Conservation (phyloP, 768 basidiomycete genomes). For the Clitopilus hobsonii region DNA sequence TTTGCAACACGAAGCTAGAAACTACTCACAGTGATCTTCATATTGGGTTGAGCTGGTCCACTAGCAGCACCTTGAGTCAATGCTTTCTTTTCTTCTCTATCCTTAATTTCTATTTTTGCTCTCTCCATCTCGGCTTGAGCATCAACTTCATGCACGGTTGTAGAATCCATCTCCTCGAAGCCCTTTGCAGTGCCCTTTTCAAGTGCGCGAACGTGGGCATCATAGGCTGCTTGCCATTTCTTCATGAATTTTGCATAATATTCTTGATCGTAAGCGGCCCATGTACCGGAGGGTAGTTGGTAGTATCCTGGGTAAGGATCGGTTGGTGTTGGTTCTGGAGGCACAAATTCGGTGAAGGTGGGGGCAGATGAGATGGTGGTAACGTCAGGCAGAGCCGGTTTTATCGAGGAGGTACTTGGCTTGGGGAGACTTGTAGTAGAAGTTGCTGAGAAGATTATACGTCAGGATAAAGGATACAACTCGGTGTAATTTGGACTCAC, state of each 20-base stretch:
- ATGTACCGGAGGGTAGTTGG: constrained; percentile 73
- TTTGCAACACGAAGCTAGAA: background rate
- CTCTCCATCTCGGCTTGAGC: constrained; percentile 74
- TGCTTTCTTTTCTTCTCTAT: constrained; percentile 72
- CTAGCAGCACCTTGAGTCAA: constrained; percentile 57
- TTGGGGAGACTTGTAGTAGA: too few relatives aligned
- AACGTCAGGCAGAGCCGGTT: constrained; percentile 8
- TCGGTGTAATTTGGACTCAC: constrained; percentile 27
- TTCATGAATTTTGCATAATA: constrained; percentile 67
- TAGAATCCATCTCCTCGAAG: constrained; percentile 59
- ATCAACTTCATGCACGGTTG: constrained; percentile 56
- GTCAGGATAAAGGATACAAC: background rate
- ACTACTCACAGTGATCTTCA: constrained; percentile 73
- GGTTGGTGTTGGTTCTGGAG: constrained; percentile 67
- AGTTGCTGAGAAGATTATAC: background rate
- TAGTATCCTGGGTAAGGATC: constrained; percentile 90
- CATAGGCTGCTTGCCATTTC: constrained; percentile 72
- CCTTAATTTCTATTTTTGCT: constrained; percentile 69
- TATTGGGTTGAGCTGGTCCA: constrained; percentile 63
- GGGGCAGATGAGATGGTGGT: constrained; percentile 65
- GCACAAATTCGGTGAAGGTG: constrained; percentile 56
- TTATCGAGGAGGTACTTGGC: constrained; percentile 11
- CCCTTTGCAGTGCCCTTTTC: constrained; percentile 67
- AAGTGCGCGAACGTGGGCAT: constrained; percentile 64
- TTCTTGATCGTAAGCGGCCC: constrained; percentile 67